A percentile compares a stretch with the other conserved stretches of the same genome.
phyloP scores from a whole-genome alignment of 345 rosid species.

The Punica granatum region DNA sequence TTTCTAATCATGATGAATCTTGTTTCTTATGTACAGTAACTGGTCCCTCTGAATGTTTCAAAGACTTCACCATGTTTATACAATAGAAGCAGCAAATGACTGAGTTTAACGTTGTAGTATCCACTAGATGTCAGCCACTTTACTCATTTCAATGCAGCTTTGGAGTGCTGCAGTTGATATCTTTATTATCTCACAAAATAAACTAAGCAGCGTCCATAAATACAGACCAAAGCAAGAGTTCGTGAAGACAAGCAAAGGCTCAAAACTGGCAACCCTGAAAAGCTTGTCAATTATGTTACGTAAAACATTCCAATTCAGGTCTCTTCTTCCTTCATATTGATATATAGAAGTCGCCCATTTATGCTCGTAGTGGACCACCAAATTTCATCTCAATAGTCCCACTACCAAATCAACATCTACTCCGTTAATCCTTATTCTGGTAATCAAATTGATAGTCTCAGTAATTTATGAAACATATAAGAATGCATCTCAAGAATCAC shows the following conservation, averaged over 20 bases:
- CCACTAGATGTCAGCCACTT: not conserved
- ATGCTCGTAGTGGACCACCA: not conserved
- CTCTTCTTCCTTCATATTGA: not conserved
- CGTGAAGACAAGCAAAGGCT: not conserved
- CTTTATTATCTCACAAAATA: not conserved
- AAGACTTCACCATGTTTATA: too few relatives aligned
- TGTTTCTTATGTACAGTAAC: not conserved
- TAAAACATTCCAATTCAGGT: not conserved
- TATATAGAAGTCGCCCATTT: not conserved
- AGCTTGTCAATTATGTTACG: not conserved
- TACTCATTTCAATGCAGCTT: not conserved
- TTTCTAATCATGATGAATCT: constrained; percentile 1
- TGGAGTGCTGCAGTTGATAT: not conserved
- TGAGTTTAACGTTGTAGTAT: not conserved
- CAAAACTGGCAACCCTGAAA: not conserved
- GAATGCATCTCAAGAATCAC: not conserved
- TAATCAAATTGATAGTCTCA: not conserved
- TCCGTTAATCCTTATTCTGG: not conserved
- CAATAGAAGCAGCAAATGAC: not conserved
- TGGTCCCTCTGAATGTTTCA: not conserved
- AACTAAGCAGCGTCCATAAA: not conserved
- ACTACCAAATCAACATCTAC: not conserved
- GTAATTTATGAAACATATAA: not conserved
- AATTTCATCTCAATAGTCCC: not conserved
- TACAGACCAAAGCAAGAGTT: not conserved